Conservation (phyloP, 352 stramenopile genomes). For the Phytophthora constricta region DNA sequence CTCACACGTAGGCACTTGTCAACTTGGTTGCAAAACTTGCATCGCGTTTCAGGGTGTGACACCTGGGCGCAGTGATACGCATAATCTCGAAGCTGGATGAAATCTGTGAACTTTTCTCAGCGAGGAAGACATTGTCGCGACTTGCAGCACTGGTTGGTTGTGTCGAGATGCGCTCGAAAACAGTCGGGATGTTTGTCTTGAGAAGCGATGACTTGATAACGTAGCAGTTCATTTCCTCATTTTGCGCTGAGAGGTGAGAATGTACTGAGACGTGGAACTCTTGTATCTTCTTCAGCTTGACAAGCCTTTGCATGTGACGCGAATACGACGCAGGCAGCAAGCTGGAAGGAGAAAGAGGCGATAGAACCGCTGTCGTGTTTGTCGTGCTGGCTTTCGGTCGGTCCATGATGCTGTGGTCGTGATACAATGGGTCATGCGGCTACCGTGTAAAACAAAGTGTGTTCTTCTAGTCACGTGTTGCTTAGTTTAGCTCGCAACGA, state of each 20-base stretch:
- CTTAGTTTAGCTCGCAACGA: too few relatives aligned
- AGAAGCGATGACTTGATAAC: background rate
- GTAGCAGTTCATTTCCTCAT: background rate
- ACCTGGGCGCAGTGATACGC: conserved; percentile 29
- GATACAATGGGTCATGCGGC: too few relatives aligned
- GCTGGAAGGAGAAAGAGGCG: conserved; percentile 4
- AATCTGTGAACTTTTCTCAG: conserved; percentile 23
- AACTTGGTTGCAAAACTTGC: conserved; percentile 40
- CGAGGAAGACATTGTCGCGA: background rate
- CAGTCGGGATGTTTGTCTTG: conserved; percentile 6
- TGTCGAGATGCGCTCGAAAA: background rate
- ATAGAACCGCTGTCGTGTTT: background rate
- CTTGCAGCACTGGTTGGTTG: background rate
- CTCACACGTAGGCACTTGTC: conserved; percentile 30
- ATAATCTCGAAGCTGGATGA: conserved; percentile 38
- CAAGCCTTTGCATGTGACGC: conserved; percentile 5
- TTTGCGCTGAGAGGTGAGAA: background rate
- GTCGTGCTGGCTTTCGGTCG: too few relatives aligned
- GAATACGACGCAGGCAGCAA: conserved; percentile 5
- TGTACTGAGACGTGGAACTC: conserved; percentile 6
- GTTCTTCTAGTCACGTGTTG: too few relatives aligned
- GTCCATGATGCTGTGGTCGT: too few relatives aligned
- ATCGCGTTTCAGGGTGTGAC: conserved; percentile 18
- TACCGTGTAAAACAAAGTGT: too few relatives aligned
- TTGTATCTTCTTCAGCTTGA: conserved; percentile 10